phyloP scores from a whole-genome alignment of 1,284 basidiomycete genomes.

The Papiliotrema flavescens region DNA sequence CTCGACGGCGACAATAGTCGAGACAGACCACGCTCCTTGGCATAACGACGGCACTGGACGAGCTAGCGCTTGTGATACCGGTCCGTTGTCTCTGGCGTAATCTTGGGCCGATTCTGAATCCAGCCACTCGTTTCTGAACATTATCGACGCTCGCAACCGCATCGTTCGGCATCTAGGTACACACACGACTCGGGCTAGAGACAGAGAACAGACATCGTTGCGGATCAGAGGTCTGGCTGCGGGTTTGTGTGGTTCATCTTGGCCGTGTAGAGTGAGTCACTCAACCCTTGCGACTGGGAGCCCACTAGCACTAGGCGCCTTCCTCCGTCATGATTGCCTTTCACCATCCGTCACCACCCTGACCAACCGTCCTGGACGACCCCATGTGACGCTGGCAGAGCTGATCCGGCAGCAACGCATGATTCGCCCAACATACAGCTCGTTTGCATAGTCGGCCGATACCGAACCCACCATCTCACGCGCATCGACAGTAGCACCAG shows the following conservation, averaged over 20 bases:
- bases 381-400: no score
- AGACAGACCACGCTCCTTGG: not conserved
- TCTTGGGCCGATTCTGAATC: slow-evolving; percentile 1
- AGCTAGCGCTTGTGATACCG: not conserved
- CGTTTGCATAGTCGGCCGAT: not conserved
- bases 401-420: no score
- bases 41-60: not conserved
- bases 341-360: no score
- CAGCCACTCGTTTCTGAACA: not conserved
- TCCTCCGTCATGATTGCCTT: no score
- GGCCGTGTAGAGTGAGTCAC: no score
- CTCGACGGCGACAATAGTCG: not conserved
- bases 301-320: no score
- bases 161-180: not conserved
- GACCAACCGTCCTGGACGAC: no score
- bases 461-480: not conserved
- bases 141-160: not conserved
- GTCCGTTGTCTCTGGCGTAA: not conserved
- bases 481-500: not conserved
- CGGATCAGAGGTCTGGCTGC: no score
- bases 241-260: no score
- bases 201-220: no score
- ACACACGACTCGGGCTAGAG: not conserved
- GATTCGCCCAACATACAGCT: not conserved
- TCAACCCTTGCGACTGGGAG: no score